Base-by-base conservation (phyloP, 805 yeast species). In the Zygosaccharomyces lentus region DNA sequence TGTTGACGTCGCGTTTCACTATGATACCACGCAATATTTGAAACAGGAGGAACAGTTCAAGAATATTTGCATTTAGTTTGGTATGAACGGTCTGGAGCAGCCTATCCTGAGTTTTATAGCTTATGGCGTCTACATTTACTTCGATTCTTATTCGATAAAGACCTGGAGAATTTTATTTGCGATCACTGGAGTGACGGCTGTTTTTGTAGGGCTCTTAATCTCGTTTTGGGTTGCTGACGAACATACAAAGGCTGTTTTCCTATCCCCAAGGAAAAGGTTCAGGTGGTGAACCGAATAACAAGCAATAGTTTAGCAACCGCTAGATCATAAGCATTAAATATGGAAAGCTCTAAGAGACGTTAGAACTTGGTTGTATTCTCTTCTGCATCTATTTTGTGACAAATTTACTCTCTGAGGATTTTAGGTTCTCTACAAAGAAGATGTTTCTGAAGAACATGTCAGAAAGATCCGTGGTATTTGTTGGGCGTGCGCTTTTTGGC, bases 91-190 rank as follows among this genome's bases (percentile, higher is more conserved):
- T 41, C 52, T 72, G n/a, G 80, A 79, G 48, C 65, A 70, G 25
- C 62, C 76, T 21, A 36, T 77, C 25, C 78, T 82, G 13, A 72
- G 74, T 24, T 70, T 73, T 9, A 74, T 82, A 47, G 80, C 85
- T 1, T 80, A 79, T 53, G 83, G 81, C 12, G 55, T 76, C 42
- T 65, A 70, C 48, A 49, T 49, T 9, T 68, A 74, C 53, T 66
- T 60, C 10, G 65, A 60, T n/a, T 42, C 57, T 7, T 76, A 71
- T 59, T 42, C 68, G 23, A 62, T 80, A 4, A 69, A 63, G 2
- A 70, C 82, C 2, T 85, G 90, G 90, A 79, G 76, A 56, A 59
- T 78, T 10, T 60, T 81, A 3, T 84, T 75, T 58, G 65, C 84
- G 39, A 68, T 82, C 25, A 73, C 77, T 34, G 95, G 93, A 12